phyloP scores from a whole-genome alignment of 2,329 filamentous ascomycete species.

The Coniochaeta ligniaria region DNA sequence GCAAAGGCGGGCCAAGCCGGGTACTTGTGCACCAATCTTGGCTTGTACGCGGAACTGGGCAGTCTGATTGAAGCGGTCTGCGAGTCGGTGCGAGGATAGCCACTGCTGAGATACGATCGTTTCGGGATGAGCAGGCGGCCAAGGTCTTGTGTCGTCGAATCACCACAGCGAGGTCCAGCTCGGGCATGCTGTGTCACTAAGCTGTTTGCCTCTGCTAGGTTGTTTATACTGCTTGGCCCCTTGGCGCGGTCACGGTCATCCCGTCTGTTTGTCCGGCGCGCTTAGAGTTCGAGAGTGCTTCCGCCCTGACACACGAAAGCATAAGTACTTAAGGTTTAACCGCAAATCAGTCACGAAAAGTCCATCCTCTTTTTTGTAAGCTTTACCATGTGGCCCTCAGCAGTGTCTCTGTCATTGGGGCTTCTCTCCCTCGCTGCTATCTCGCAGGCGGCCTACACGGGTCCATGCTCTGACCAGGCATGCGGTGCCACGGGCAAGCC shows the following conservation, averaged over 20 bases:
- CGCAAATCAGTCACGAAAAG: no score
- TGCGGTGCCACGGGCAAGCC: conserved; percentile 10
- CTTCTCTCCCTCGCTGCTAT: conserved; percentile 1
- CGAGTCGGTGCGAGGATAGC: not conserved
- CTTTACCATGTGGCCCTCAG: conserved; percentile 7
- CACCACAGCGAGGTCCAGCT: not conserved
- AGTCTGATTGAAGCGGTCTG: not conserved
- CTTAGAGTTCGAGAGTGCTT: not conserved
- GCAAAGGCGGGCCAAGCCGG: not conserved
- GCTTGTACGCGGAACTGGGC: not conserved
- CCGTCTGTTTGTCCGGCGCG: not conserved
- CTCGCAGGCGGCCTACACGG: conserved; percentile 12
- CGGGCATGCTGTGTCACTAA: not conserved
- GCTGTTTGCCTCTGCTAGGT: not conserved
- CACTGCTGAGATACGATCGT: not conserved
- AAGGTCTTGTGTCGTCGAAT: not conserved
- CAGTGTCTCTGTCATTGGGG: conserved; percentile 3
- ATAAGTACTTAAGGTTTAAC: no score
- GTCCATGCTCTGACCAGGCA: conserved; percentile 9
- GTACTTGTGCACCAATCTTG: not conserved
- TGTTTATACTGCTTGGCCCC: not conserved
- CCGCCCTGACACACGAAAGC: not conserved
- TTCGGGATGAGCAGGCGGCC: not conserved
- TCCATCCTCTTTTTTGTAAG: not conserved
- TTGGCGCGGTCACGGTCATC: not conserved